phyloP scores from a whole-genome alignment of 352 stramenopile genomes.

The Phytopythium montanum region DNA sequence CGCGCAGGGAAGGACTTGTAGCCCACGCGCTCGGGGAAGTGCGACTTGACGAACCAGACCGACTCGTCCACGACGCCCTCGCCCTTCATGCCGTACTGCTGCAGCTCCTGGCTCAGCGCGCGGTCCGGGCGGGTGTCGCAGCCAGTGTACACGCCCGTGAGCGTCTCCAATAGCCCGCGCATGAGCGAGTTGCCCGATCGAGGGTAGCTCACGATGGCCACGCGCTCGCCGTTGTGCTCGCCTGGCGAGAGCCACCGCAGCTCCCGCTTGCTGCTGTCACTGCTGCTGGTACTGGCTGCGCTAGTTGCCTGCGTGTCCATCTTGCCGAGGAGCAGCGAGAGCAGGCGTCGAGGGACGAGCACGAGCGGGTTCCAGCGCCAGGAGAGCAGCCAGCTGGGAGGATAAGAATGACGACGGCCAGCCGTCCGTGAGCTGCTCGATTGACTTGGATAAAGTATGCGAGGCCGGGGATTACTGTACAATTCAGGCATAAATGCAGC shows the following conservation, averaged over 20 bases:
- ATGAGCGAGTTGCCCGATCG: conserved; percentile 97
- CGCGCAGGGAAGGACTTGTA: conserved; percentile 75
- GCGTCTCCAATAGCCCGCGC: conserved; percentile 92
- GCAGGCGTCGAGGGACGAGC: conserved; percentile 34
- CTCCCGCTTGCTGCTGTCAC: neutral
- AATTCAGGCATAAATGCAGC: neutral
- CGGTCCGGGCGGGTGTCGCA: conserved; percentile 96
- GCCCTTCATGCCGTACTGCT: conserved; percentile 89
- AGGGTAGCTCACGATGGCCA: conserved; percentile 95
- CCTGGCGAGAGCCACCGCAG: conserved; percentile 69
- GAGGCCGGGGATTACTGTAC: neutral
- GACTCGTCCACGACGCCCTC: conserved; percentile 93
- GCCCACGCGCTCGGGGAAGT: conserved; percentile 96
- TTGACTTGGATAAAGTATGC: neutral
- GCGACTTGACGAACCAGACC: conserved; percentile 98
- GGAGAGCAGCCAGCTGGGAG: conserved; percentile 44
- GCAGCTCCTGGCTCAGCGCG: conserved; percentile 86
- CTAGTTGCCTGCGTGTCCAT: conserved; percentile 5
- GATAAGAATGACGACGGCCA: neutral
- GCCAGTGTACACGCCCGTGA: conserved; percentile 95
- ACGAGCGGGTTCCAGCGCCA: conserved; percentile 68
- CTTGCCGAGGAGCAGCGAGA: conserved; percentile 16
- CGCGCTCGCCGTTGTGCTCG: conserved; percentile 64
- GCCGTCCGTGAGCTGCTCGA: neutral
- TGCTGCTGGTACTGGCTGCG: conserved; percentile 2